These are phyloP conservation scores for Boletellus sp. DNA, from an alignment of 1,284 basidiomycete species.

Conservation along the genomic window DNA sequence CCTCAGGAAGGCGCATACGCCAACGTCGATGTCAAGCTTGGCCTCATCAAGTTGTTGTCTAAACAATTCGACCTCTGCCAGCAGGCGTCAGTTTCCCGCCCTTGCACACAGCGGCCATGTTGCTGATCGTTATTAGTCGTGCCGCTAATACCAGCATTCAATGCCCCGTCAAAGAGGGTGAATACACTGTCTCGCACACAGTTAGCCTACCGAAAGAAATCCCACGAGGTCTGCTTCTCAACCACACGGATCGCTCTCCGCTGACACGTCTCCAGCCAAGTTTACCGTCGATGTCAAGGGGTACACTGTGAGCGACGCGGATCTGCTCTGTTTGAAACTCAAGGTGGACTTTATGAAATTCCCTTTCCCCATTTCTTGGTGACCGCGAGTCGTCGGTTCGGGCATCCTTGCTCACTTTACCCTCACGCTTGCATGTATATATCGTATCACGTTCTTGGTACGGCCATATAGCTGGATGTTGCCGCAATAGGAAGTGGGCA, in stretches of 20 bases:
- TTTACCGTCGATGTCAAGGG: conserved; percentile 75
- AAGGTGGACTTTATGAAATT: conserved; percentile 67
- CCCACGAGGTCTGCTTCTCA: conserved; percentile 62
- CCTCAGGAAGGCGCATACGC: conserved; percentile 85
- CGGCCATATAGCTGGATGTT: not conserved
- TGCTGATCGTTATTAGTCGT: conserved; percentile 39
- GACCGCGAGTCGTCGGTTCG: conserved; percentile 11
- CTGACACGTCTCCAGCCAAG: conserved; percentile 59
- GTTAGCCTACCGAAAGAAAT: conserved; percentile 87
- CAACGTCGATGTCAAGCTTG: conserved; percentile 85
- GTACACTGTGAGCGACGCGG: conserved; percentile 75
- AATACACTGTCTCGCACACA: conserved; percentile 72
- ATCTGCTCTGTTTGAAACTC: conserved; percentile 80
- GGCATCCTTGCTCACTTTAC: not conserved
- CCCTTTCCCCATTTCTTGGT: conserved; percentile 35
- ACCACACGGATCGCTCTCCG: not conserved
- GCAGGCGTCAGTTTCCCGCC: conserved; percentile 72
- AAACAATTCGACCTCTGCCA: conserved; percentile 87
- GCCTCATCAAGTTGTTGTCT: conserved; percentile 77
- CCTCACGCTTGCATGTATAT: conserved; percentile 7
- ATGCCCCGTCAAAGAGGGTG: conserved; percentile 75
- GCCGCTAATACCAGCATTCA: conserved; percentile 69
- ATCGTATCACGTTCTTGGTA: not conserved
- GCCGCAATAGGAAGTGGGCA: not conserved
- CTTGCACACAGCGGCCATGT: not conserved